phyloP scores from a whole-genome alignment of 192 early-diverging fungal species.

The Backusella mclennaniae region DNA sequence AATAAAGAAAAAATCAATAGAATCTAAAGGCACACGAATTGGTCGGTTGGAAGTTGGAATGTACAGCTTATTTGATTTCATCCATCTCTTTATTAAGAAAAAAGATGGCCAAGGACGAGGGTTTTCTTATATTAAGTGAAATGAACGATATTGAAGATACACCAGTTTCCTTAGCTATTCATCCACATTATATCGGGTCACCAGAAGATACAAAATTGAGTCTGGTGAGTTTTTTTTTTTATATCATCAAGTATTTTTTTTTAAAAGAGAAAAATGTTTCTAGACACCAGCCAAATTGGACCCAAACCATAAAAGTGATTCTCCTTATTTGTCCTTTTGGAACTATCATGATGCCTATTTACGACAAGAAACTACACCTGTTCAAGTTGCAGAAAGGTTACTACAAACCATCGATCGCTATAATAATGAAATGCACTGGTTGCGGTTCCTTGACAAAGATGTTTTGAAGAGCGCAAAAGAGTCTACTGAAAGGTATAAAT shows the following conservation, averaged over 20 bases:
- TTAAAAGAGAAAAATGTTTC: background rate
- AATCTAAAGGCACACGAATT: background rate
- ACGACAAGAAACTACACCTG: slow-evolving; percentile 32
- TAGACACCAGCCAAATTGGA: background rate
- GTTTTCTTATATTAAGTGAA: background rate
- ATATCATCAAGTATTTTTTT: background rate
- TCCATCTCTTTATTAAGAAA: background rate
- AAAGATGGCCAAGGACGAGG: background rate
- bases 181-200: background rate
- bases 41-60: background rate
- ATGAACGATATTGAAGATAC: background rate
- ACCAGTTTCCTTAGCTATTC: background rate
- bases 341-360: slow-evolving; percentile 47
- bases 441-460: slow-evolving; percentile 31
- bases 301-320: slow-evolving; percentile 4
- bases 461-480: slow-evolving; percentile 48
- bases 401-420: slow-evolving; percentile 17
- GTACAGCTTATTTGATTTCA: background rate
- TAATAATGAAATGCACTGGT: slow-evolving; percentile 16
- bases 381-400: slow-evolving; percentile 37
- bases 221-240: background rate
- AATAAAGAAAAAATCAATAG: background rate
- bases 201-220: background rate
- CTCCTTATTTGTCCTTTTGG: slow-evolving; percentile 36
- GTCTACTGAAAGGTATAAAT: slow-evolving; percentile 55